A percentile compares a stretch with the other conserved stretches of the same genome.
Conservation (phyloP, 805 yeast genomes). For the Torulaspora indica region DNA sequence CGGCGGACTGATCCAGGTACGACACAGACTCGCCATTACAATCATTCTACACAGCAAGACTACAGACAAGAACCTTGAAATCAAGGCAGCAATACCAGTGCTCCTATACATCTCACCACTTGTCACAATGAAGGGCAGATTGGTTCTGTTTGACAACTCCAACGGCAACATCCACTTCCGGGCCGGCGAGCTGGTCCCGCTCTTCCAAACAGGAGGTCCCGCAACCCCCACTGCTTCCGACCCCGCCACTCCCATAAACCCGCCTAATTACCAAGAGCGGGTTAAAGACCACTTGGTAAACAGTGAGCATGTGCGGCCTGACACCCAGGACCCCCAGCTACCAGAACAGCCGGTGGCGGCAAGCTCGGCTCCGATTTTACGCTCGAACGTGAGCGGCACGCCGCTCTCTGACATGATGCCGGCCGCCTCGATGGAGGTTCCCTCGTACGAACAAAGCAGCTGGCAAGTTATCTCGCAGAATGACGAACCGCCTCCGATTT, state of each 20-base stretch:
- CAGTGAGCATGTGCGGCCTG: background rate
- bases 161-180: conserved; percentile 42
- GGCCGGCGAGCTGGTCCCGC: conserved; percentile 34
- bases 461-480: conserved; percentile 4
- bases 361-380: conserved; percentile 6
- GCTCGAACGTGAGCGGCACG: background rate
- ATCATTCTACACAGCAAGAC: conserved; percentile 52
- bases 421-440: conserved; percentile 11
- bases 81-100: conserved; percentile 81
- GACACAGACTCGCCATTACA: conserved; percentile 75
- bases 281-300: conserved; percentile 33
- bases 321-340: background rate
- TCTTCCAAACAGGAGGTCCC: conserved; percentile 19
- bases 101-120: conserved; percentile 68
- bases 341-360: background rate
- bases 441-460: conserved; percentile 14
- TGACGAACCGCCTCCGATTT: conserved; percentile 7
- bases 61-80: conserved; percentile 78
- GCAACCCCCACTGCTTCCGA: conserved; percentile 6
- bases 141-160: conserved; percentile 36
- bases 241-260: conserved; percentile 1
- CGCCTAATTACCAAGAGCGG: conserved; percentile 19
- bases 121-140: conserved; percentile 50
- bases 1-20: conserved; percentile 59
- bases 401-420: background rate